Evolutionary conservation across 2,329 filamentous ascomycete species (phyloP).

Genomic region (Microcera coccophila): DNA sequence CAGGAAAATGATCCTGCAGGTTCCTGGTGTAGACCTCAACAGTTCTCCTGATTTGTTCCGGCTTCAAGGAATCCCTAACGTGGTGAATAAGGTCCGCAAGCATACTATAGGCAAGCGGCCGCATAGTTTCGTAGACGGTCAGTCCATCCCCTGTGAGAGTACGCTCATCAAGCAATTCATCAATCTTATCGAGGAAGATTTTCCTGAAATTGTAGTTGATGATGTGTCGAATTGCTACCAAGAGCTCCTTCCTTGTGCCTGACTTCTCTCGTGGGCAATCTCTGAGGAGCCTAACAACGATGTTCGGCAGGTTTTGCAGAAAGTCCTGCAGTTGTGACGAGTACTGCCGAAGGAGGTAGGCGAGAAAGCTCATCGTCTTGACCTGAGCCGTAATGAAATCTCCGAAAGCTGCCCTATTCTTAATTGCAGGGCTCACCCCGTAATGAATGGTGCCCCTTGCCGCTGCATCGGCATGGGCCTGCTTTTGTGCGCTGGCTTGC

Average conservation of each 20-base stretch:
- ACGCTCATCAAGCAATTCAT: constrained; percentile 88
- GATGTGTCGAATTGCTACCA: constrained; percentile 95
- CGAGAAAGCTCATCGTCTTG: constrained; percentile 98
- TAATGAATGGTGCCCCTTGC: constrained; percentile 80
- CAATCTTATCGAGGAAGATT: constrained; percentile 91
- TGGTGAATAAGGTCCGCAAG: constrained; percentile 97
- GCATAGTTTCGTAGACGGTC: constrained; percentile 94
- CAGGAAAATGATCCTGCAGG: constrained; percentile 89
- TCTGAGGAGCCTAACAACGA: constrained; percentile 85
- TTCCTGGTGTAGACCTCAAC: constrained; percentile 98
- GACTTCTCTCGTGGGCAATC: constrained; percentile 96
- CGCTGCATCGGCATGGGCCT: constrained; percentile 81
- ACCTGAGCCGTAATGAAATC: constrained; percentile 98
- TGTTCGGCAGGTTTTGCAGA: constrained; percentile 75
- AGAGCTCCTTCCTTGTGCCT: constrained; percentile 84
- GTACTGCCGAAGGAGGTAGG: constrained; percentile 86
- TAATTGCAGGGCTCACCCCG: constrained; percentile 88
- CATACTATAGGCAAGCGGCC: constrained; percentile 96
- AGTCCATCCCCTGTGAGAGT: constrained; percentile 93
- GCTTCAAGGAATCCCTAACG: constrained; percentile 80
- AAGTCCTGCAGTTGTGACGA: constrained; percentile 85
- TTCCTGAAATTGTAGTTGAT: constrained; percentile 98
- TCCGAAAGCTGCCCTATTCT: constrained; percentile 88
- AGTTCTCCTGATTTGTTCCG: constrained; percentile 89
- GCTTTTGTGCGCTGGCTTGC: constrained; percentile 89